Conservation (phyloP, 2,329 filamentous ascomycete species). For the Biscogniauxia marginata region DNA sequence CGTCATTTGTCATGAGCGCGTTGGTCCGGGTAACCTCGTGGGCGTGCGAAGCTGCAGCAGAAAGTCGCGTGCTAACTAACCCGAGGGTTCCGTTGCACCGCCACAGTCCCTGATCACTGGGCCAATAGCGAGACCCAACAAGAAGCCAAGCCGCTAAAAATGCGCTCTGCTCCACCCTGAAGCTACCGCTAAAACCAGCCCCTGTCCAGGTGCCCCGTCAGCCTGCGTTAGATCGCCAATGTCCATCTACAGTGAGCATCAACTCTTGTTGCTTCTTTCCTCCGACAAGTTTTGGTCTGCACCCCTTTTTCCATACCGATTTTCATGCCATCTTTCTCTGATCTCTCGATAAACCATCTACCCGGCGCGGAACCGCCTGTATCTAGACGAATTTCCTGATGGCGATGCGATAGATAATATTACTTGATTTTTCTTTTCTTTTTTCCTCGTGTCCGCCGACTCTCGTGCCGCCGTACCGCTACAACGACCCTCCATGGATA, state of each 20-base stretch:
- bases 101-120: slow-evolving; percentile 1
- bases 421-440: not conserved
- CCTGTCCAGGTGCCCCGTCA: not conserved
- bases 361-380: too few species aligned
- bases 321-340: too few species aligned
- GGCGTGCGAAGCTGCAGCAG: too few species aligned
- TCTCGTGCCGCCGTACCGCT: not conserved
- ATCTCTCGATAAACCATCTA: too few species aligned
- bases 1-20: not conserved
- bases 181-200: not conserved
- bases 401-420: not conserved
- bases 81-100: slow-evolving; percentile 1
- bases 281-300: too few species aligned
- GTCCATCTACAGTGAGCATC: not conserved
- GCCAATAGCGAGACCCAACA: not conserved
- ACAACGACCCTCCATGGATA: slow-evolving; percentile 23
- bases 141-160: not conserved
- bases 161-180: not conserved
- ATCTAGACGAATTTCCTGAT: too few species aligned
- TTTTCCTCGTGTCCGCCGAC: not conserved
- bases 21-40: too few species aligned
- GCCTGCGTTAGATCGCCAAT: not conserved
- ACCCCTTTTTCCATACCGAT: too few species aligned
- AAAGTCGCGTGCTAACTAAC: too few species aligned
- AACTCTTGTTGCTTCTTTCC: not conserved